Conservation (phyloP, 768 basidiomycete species). For the Termitomyces sp. region DNA sequence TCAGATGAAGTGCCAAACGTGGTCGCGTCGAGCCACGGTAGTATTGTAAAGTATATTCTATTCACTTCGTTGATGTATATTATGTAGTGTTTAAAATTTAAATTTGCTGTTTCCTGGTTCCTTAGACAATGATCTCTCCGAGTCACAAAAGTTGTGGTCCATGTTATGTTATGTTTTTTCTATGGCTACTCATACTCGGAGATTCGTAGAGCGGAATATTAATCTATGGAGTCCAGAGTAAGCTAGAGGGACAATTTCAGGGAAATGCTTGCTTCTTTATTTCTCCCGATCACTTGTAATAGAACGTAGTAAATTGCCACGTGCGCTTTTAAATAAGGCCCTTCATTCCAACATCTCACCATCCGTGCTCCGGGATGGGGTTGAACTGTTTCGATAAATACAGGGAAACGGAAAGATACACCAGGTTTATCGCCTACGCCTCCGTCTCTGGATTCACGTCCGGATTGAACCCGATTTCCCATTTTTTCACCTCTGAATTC, state of each 20-base stretch:
- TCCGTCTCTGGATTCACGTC: slow-evolving; percentile 1
- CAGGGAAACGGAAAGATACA: neutral
- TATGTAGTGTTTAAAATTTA: neutral
- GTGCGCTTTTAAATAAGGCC: neutral
- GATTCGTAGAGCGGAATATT: neutral
- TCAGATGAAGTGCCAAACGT: neutral
- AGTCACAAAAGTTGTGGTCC: neutral
- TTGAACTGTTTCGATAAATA: slow-evolving; percentile 6
- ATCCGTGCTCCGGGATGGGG: neutral
- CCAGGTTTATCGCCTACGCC: neutral
- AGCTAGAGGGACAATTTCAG: neutral
- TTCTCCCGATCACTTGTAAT: neutral
- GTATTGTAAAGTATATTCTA: neutral
- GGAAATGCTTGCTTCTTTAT: neutral
- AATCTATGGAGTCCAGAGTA: neutral
- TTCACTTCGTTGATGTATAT: neutral
- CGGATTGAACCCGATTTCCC: neutral
- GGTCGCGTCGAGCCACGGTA: neutral
- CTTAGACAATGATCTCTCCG: neutral
- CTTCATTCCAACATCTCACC: neutral
- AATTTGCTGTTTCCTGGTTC: neutral
- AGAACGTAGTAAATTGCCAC: neutral
- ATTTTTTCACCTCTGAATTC: neutral
- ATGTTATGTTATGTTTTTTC: neutral
- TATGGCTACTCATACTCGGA: neutral